A percentile compares a stretch with the other conserved stretches of the same genome.
phyloP scores from a whole-genome alignment of 1,139 yeast genomes.

The Suhomyces taliae region DNA sequence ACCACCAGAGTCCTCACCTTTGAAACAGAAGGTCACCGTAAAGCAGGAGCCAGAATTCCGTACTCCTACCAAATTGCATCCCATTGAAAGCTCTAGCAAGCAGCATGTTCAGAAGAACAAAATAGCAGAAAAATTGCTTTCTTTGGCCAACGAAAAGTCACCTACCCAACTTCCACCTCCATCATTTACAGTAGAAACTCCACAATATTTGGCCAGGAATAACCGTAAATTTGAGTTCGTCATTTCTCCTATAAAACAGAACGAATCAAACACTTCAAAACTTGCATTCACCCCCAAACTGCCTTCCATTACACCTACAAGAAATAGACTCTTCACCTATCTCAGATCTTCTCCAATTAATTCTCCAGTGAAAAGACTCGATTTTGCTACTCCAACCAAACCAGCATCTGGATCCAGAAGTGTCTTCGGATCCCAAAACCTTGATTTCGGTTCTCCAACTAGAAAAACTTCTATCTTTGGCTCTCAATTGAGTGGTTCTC shows the following conservation, averaged over 20 bases:
- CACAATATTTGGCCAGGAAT: slow-evolving; percentile 32
- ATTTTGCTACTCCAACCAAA: background rate
- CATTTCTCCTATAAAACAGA: slow-evolving; percentile 4
- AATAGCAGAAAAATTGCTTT: slow-evolving; percentile 7
- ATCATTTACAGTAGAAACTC: slow-evolving; percentile 27
- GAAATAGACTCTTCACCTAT: background rate
- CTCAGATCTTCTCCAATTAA: background rate
- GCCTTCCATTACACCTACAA: background rate
- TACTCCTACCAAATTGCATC: slow-evolving; percentile 32
- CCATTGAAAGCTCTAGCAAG: background rate
- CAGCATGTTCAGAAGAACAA: slow-evolving; percentile 2
- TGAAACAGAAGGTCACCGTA: slow-evolving; percentile 16
- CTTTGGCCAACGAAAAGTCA: slow-evolving; percentile 10
- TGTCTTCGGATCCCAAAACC: background rate
- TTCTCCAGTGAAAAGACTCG: background rate
- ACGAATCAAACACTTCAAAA: background rate
- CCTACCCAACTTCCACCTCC: slow-evolving; percentile 3
- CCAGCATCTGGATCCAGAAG: background rate
- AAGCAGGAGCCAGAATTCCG: slow-evolving; percentile 20
- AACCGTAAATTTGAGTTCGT: slow-evolving; percentile 23
- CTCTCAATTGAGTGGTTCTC: background rate
- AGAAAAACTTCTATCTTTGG: background rate
- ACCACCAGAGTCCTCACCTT: slow-evolving; percentile 50
- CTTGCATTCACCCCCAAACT: background rate
- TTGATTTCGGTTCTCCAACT: background rate